phyloP scores from a whole-genome alignment of 2,329 filamentous ascomycete species.

The Fusarium setosum region DNA sequence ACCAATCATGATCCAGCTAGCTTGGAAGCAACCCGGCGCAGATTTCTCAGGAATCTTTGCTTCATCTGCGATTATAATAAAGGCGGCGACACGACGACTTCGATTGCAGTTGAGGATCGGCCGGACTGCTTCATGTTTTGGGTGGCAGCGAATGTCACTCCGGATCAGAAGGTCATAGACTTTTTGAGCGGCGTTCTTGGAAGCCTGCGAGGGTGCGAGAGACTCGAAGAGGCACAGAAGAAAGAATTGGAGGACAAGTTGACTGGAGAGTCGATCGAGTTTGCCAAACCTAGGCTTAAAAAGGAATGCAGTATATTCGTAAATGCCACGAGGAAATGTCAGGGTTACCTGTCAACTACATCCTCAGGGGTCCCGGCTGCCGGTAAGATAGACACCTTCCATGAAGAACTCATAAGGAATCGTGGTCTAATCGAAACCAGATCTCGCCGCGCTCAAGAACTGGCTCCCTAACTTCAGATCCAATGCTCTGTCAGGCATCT shows the following conservation, averaged over 20 bases:
- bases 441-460: background rate
- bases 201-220: background rate
- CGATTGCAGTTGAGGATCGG: constrained; percentile 54
- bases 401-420: background rate
- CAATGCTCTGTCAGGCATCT: background rate
- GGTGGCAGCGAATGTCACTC: constrained; percentile 54
- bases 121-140: constrained; percentile 52
- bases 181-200: constrained; percentile 48
- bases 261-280: constrained; percentile 15
- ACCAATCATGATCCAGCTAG: background rate
- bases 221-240: background rate
- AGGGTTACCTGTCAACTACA: constrained; percentile 5
- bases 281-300: constrained; percentile 37
- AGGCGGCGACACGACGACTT: constrained; percentile 57
- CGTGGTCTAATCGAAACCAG: constrained; percentile 8
- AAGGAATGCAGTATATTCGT: constrained; percentile 34
- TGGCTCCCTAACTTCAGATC: constrained; percentile 28
- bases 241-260: background rate
- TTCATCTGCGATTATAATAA: constrained; percentile 60
- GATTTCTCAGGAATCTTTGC: constrained; percentile 54
- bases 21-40: constrained; percentile 17
- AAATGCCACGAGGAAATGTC: constrained; percentile 24
- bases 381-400: constrained; percentile 4
- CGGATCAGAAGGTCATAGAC: constrained; percentile 23
- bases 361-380: background rate